phyloP scores from a whole-genome alignment of 2,329 filamentous ascomycete genomes.

The Mycocentrospora acerina region DNA sequence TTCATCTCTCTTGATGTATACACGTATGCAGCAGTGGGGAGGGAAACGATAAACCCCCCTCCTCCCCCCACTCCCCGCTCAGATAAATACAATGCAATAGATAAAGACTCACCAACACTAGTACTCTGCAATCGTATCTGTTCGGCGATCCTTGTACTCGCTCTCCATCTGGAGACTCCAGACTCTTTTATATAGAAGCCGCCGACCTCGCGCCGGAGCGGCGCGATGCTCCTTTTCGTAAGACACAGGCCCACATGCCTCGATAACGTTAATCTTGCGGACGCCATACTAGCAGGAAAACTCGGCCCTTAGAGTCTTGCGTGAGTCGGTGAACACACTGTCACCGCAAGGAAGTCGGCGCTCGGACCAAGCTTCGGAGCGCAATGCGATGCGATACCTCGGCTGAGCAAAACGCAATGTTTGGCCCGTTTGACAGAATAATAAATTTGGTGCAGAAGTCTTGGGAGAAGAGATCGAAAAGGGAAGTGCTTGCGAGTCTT shows the following conservation, averaged over 20 bases:
- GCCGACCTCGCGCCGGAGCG: slow-evolving; percentile 27
- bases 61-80: neutral
- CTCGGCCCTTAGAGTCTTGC: neutral
- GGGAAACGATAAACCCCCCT: neutral
- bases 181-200: slow-evolving; percentile 15
- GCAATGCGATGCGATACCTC: too few species aligned
- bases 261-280: slow-evolving; percentile 29
- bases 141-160: slow-evolving; percentile 2
- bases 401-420: too few species aligned
- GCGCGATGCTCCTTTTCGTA: slow-evolving; percentile 8
- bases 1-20: neutral
- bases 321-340: too few species aligned
- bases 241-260: slow-evolving; percentile 28
- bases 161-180: slow-evolving; percentile 6
- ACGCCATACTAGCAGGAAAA: neutral
- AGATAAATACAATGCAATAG: neutral
- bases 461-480: too few species aligned
- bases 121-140: slow-evolving; percentile 16
- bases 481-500: too few species aligned
- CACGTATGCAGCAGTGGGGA: neutral
- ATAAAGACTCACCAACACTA: slow-evolving; percentile 18
- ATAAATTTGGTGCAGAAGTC: too few species aligned
- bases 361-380: neutral
- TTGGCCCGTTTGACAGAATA: too few species aligned
- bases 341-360: too few species aligned